phyloP scores from a whole-genome alignment of 192 early-diverging fungal species.

The Backusella tuberculispora region DNA sequence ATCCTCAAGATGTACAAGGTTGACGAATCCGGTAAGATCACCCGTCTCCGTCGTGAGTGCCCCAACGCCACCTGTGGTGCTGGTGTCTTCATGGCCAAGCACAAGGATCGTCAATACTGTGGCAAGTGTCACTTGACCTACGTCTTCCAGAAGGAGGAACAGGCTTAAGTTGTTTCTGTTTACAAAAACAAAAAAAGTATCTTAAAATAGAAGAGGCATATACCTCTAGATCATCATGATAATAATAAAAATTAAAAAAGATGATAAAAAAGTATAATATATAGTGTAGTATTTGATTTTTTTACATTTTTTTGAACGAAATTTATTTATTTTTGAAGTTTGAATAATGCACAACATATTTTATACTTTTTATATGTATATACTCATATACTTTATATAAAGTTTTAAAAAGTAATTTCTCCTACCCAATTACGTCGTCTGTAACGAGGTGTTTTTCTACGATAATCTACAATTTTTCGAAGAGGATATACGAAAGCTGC shows the following conservation, averaged over 20 bases:
- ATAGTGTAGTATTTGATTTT: neutral
- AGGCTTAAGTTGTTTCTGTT: constrained; percentile 12
- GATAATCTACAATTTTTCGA: constrained; percentile 25
- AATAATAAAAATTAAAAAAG: neutral
- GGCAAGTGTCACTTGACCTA: constrained; percentile 96
- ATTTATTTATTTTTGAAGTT: neutral
- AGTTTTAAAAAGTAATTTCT: constrained; percentile 24
- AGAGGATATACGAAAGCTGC: constrained; percentile 25
- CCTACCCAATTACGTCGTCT: constrained; percentile 26
- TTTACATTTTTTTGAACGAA: neutral
- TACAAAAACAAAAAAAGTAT: constrained; percentile 3
- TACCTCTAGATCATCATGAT: neutral
- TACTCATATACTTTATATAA: neutral
- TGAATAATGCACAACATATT: neutral
- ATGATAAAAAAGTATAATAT: neutral
- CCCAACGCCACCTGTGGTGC: constrained; percentile 96
- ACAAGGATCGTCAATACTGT: constrained; percentile 98
- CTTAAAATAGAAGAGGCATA: constrained; percentile 1
- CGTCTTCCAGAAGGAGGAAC: constrained; percentile 82
- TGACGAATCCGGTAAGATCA: constrained; percentile 95
- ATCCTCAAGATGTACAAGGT: constrained; percentile 99
- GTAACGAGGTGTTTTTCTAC: constrained; percentile 17
- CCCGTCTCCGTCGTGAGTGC: constrained; percentile 98
- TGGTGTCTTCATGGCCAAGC: constrained; percentile 99
- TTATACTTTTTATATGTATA: neutral